These are phyloP conservation scores for Viola odorata DNA, from an alignment of 345 rosid genomes.

Conservation along the genomic window DNA sequence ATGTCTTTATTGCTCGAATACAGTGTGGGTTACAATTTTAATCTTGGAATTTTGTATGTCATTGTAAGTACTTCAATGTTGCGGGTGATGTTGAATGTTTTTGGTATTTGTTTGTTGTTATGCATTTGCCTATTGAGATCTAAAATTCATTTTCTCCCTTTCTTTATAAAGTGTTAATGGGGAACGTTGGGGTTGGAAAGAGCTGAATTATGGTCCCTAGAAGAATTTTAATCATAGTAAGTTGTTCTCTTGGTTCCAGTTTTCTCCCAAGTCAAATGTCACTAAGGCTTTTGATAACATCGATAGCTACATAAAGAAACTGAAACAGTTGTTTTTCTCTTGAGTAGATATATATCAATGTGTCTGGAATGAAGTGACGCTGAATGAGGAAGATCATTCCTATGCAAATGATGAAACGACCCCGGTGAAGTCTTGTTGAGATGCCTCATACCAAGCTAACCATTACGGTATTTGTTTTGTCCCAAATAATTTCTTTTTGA, in stretches of 20 bases:
- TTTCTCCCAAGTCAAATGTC: background rate
- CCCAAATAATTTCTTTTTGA: background rate
- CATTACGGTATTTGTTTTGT: slow-evolving; percentile 26
- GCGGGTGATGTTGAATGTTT: too few species aligned
- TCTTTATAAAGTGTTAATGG: slow-evolving; percentile 22
- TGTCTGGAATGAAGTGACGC: slow-evolving; percentile 48
- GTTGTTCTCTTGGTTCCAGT: slow-evolving; percentile 2
- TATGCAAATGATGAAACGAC: slow-evolving; percentile 78
- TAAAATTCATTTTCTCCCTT: background rate
- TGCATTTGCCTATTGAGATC: background rate
- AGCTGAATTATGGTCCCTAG: slow-evolving; percentile 23
- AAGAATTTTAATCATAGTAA: slow-evolving; percentile 38
- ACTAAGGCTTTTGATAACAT: background rate
- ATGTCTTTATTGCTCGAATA: too few species aligned
- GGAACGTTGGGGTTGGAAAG: slow-evolving; percentile 39
- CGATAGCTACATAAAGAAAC: background rate
- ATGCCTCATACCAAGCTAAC: slow-evolving; percentile 49
- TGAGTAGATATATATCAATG: slow-evolving; percentile 25
- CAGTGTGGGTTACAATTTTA: too few species aligned
- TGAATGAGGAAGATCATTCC: slow-evolving; percentile 75
- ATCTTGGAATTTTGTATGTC: too few species aligned
- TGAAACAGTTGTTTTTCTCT: background rate
- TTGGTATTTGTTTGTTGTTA: background rate
- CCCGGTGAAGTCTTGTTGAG: slow-evolving; percentile 80
- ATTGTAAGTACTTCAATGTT: too few species aligned